Evolutionary conservation across 768 basidiomycete genomes (phyloP), one percentile per base, ranked within the genome.

Genomic region (Mycena vitilis): DNA sequence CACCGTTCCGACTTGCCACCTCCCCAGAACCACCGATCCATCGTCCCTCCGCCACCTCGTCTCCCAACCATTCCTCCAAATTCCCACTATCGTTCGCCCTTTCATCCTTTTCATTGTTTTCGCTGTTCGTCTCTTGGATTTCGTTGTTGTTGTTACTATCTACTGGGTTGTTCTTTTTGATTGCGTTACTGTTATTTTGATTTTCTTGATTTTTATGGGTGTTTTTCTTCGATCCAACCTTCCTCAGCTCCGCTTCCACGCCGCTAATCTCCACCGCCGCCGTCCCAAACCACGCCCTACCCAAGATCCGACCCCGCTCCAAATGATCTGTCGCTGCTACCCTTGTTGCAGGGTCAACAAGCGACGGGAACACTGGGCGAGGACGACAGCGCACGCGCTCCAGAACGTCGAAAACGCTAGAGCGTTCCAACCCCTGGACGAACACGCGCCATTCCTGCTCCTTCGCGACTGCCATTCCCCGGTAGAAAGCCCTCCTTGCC

Each of bases 381-480:
- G 60, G 49, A 1, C 44, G 30, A 11, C 13, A 36, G 34, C 36
- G 47, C 10, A 51, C 13, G 5, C 38, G 45, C 3, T 45, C 45
- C 42, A 57, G 55, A 23, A 42, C 55, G n/a, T 57, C 55, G 40
- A 9, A 57, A 5, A 57, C 55, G 38, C 22, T 57, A 1, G 40
- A 42, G n/a, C 55, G 55, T 11, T 57, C 55, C 5, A 57, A 40
- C 1, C 36, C 37, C 55, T 7, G 38, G 12, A 57, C 4, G 38
- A 57, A 57, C 6, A 6, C 2, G 5, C 55, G n/a, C 55, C 40
- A 38, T 4, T 8, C 18, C 54, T 55, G 6, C n/a, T 48, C 22
- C 22, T 48, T 48, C 4, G 47, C 47, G 4, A 7, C 12, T 16
- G 7, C 8, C 4, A 44, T 44, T 8, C 42, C 42, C 42, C 15